These are phyloP conservation scores for Annulohypoxylon bovei DNA, from an alignment of 495 filamentous ascomycete species.

Conservation along the genomic window DNA sequence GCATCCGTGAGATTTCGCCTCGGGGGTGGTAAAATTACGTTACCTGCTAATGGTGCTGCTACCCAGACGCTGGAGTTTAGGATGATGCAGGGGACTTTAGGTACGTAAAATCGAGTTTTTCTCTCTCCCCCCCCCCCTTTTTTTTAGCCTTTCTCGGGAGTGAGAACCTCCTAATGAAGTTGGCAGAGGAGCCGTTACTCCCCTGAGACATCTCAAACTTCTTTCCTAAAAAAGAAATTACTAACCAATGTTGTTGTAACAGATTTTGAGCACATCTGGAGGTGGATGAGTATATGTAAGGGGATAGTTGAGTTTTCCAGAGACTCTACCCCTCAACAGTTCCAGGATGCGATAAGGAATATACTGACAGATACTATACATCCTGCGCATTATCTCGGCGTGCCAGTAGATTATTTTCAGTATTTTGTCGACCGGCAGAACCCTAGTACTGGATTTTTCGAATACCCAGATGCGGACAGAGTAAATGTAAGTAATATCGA, in stretches of 20 bases:
- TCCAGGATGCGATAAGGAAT: not conserved
- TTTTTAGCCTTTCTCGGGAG: not conserved
- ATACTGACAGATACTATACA: not conserved
- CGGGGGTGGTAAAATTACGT: not conserved
- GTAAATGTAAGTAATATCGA: slow-evolving; percentile 1
- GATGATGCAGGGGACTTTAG: slow-evolving; percentile 40
- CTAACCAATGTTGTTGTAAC: not conserved
- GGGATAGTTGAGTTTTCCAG: slow-evolving; percentile 28
- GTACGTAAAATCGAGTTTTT: slow-evolving; percentile 13
- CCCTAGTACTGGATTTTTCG: slow-evolving; percentile 9
- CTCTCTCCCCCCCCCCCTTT: not conserved
- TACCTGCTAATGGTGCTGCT: no score
- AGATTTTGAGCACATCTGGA: not conserved
- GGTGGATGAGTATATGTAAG: slow-evolving; percentile 27
- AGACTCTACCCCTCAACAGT: slow-evolving; percentile 11
- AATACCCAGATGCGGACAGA: slow-evolving; percentile 25
- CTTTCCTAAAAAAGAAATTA: not conserved
- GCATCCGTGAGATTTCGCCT: slow-evolving; percentile 4
- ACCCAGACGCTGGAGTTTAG: slow-evolving; percentile 35
- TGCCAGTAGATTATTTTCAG: not conserved
- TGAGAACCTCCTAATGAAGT: not conserved
- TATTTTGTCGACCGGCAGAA: slow-evolving; percentile 9
- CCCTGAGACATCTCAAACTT: not conserved
- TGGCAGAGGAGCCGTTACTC: not conserved
- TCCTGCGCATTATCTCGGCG: not conserved